Base-by-base conservation (phyloP, 1,284 basidiomycete species). In the Phellopilus nigrolimitatus region DNA sequence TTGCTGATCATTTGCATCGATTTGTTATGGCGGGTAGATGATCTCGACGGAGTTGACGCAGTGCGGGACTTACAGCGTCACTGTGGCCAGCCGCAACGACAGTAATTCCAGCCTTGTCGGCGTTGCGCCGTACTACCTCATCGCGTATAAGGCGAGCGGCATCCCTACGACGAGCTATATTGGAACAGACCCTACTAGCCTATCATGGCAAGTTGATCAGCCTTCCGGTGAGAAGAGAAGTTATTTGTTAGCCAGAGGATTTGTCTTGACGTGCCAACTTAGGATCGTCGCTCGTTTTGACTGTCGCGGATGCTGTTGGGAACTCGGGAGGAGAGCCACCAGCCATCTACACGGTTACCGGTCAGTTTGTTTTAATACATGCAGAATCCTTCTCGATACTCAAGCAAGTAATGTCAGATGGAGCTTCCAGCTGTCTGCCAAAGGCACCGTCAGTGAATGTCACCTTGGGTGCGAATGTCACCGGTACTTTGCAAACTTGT, bases 61-160 rank as follows among this genome's bases (percentile, higher is more conserved):
- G 28, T 55, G 54, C 27, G 5, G 21, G 8, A 38, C 13, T 8
- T 55, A 55, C 27, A 21, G 8, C 10, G n/a, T 55, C 22, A 1
- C 5, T 7, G 22, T 55, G 13, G 4, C 21, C 4, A 24, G 24
- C 27, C 13, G 21, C 12, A 27, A 27, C 34, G 24, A 36, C n/a
- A 34, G 24, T 19, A 51, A 51, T 19, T 10, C 31, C 7, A 49
- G 47, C 17, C 21, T 10, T 17, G 25, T 60, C 21, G 73, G 70
- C 0, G 60, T 64, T 1, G 68, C 75, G 2, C 76, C 75, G 1
- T 80, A 72, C 56, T 78, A 73, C 59, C 71, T 80, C 70, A 65
- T 75, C 27, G 71, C 75, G 0, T 71, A 73, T 49, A 69, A 70
- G 30, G 49, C 66, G 5, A 66, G 66, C 3, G 72, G 73, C 3